phyloP scores from a whole-genome alignment of 176 grass and related monocot species.

The Rhynchospora tenuis region DNA sequence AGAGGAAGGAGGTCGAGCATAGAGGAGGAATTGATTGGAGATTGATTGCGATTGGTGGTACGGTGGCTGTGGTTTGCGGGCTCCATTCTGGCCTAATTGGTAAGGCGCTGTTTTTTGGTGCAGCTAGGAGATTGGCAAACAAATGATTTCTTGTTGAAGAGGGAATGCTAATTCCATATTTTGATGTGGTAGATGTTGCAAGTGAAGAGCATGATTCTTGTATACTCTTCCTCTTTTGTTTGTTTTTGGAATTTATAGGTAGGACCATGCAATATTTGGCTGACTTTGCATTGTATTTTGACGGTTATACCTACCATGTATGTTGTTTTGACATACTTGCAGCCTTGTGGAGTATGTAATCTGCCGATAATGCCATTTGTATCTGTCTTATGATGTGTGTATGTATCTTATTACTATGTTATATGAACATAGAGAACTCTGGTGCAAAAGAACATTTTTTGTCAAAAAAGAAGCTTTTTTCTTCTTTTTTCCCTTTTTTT shows the following conservation, averaged over 20 bases:
- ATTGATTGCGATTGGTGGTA: constrained; percentile 71
- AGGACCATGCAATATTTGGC: not conserved
- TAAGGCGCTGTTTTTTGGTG: constrained; percentile 63
- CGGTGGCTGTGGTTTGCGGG: constrained; percentile 55
- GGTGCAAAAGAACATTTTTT: not conserved
- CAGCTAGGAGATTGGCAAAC: constrained; percentile 59
- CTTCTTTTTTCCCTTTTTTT: not conserved
- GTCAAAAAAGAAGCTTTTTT: not conserved
- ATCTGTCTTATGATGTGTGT: constrained; percentile 3
- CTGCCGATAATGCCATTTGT: not conserved
- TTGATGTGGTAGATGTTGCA: not conserved
- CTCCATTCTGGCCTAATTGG: constrained; percentile 68
- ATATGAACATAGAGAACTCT: not conserved
- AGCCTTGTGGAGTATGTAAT: not conserved
- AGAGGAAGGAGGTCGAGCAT: constrained; percentile 2
- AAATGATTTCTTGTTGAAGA: constrained; percentile 27
- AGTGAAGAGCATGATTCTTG: not conserved
- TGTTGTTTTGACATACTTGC: not conserved
- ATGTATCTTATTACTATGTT: not conserved
- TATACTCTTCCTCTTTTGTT: not conserved
- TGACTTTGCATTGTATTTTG: not conserved
- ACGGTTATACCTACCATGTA: not conserved
- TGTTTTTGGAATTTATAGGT: not conserved
- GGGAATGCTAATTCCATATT: not conserved
- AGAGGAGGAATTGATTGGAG: constrained; percentile 73